phyloP scores from a whole-genome alignment of 805 yeast genomes.

The Yarrowia deformans region DNA sequence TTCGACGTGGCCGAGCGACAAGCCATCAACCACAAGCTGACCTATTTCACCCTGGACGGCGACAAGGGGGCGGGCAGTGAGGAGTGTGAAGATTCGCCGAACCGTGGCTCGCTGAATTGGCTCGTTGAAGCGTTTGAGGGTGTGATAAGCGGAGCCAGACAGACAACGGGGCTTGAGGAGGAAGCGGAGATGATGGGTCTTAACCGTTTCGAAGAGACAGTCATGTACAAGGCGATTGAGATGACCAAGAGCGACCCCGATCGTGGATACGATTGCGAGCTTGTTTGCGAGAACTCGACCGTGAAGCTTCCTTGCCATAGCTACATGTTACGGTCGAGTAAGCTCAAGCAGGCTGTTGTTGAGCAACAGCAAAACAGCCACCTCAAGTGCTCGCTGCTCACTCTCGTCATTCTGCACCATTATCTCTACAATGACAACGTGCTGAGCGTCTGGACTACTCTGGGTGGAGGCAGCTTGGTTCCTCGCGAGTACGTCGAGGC shows the following conservation, averaged over 20 bases:
- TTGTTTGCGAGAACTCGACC: conserved; percentile 5
- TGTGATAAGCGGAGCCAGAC: conserved; percentile 32
- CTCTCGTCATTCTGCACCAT: conserved; percentile 45
- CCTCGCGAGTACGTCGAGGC: conserved; percentile 41
- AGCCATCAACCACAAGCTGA: conserved; percentile 50
- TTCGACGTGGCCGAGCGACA: conserved; percentile 65
- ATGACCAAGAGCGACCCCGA: conserved; percentile 9
- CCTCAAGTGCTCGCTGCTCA: conserved; percentile 36
- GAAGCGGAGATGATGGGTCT: conserved; percentile 16
- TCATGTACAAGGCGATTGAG: neutral
- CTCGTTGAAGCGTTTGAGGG: conserved; percentile 35
- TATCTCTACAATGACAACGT: conserved; percentile 47
- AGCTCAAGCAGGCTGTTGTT: neutral
- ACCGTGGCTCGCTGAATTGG: conserved; percentile 25
- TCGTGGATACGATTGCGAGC: conserved; percentile 19
- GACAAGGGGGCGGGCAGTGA: conserved; percentile 22
- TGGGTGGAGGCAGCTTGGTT: conserved; percentile 43
- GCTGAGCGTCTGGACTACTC: conserved; percentile 43
- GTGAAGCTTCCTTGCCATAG: conserved; percentile 42
- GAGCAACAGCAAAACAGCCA: neutral
- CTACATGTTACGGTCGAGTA: conserved; percentile 40
- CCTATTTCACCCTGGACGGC: conserved; percentile 36
- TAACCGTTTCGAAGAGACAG: conserved; percentile 11
- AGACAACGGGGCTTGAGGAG: conserved; percentile 43
- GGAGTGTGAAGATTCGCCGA: conserved; percentile 25